Evolutionary conservation across 2,329 filamentous ascomycete genomes (phyloP), one percentile per base, ranked within the genome.

Genomic region (Fusarium armeniacum): DNA sequence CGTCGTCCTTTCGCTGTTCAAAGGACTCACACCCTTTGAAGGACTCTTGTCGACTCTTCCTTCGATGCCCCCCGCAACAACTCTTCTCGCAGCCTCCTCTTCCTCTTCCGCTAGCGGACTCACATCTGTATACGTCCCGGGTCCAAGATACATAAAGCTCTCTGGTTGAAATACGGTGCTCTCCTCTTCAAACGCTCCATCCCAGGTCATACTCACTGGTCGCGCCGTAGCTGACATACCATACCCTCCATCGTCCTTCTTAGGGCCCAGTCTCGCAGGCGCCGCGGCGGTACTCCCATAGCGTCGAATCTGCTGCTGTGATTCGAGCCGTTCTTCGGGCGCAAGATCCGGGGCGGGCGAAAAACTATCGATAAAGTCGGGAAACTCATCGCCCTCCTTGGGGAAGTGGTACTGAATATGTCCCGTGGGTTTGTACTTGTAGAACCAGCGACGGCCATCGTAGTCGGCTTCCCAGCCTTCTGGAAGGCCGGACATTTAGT

Each of bases 391-490:
- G 66, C 86, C 87, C 7, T 84, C 82, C 44, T 81, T 81, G 8
- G 87, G 87, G 66, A 88, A 89, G 62, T 84, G 84, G 72, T 84
- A 89, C 75, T 89, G 87, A 18, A 84, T 77, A 36, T 84, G 78
- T 12, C 86, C 86, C 11, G 83, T 87, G 26, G 86, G 78, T 67
- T 81, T 84, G 78, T 86, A 88, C 53, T 82, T 82, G 75, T 86
- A 89, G 77, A 88, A 84, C 87, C 87, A 89, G 28, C 87, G 83
- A 22, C 69, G 71, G 55, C 86, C 86, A 67, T 89, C 86, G 70
- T 88, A 88, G 75, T 88, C 87, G 73, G 79, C 82, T 60, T 87
- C 85, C 87, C 87, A 89, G 57, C 84, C 84, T 10, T 81, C 78
- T 3, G 85, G 85, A 33, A 89, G 83, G 50, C 76, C 78, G 22